Evolutionary conservation across 106 monocot genomes (phyloP), one percentile per base, ranked within the genome.

Genomic region (Allium fistulosum): DNA sequence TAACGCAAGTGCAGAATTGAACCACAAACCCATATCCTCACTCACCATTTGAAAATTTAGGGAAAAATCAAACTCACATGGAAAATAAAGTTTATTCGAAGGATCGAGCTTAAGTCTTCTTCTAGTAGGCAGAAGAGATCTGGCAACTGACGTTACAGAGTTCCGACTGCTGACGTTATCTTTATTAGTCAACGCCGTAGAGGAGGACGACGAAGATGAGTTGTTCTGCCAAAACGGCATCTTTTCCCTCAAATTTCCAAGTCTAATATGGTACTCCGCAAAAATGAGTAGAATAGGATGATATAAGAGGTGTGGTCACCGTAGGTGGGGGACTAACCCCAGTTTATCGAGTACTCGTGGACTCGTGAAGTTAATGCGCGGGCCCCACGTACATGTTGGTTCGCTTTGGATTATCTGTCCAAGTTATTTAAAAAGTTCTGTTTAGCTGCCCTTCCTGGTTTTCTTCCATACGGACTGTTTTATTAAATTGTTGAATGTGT

Each of bases 71-170:
- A 53, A 27, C 91, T 86, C 62, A 95, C 95, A 91, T 28, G 95
- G 91, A 58, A 95, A 95, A 76, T 95, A 95, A 60, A 95, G 90
- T 74, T 95, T 95, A 72, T 49, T 81, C 10, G 81, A 57, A 11
- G 95, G 95, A 83, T 95, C 95, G 49, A 95, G 87, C 47, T 85
- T 78, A 7, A 95, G 85, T 50, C 87, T 74, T 52, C 86, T 83
- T n/a, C 88, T 69, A 9, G 72, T 77, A 0, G 83, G 95, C 26
- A 95, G 75, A 71, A 95, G 71, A 59, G 91, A 83, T 78, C 73
- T 71, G 28, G 95, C 91, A 67, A 88, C 81, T 14, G 83, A 83
- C 11, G 85, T 74, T 0, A 88, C 82, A 51, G 85, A 91, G 45
- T 49, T 51, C 9, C 28, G 50, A 52, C 67, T 26, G 11, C 0